Evolutionary conservation across 257 asterid genomes (phyloP), one percentile per base, ranked within the genome.

Genomic region (Pogostemon cablin): DNA sequence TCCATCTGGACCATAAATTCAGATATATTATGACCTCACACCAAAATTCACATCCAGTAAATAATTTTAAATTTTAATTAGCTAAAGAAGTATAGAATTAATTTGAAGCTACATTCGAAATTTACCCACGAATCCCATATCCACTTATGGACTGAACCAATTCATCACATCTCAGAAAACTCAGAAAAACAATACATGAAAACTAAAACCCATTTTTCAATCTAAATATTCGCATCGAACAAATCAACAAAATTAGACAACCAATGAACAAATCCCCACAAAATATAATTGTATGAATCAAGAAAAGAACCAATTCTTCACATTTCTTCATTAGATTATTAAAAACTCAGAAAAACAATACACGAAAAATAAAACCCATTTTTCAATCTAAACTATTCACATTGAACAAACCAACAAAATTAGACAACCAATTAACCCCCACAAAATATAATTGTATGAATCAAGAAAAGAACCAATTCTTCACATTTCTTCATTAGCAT

Each of bases 1-100:
- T 87, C 81, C 75, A 76, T 65, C 84, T 79, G 79, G 46, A 71
- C 52, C 53, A 67, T 6, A 37, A 55, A 69, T 4, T 3, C 50
- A 35, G 37, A 46, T 37, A 9, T 40, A 57, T 52, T 25, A 53
- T 8, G 4, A 37, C 9, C 71, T 15, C 54, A 65, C 60, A 15
- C 50, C 8, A 48, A 48, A 54, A 65, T 9, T 34, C 49, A 4
- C 64, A 69, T 52, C 57, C 57, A 68, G 7, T 37, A 25, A 17
- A 71, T n/a, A 3, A 57, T 34, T 25, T 25, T 25, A 25, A 25
- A 25, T 1, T 25, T 25, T 25, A 25, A 25, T 25, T 25, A 25
- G 32, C 32, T 25, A 25, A 25, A 25, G 32, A 25, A 25, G 32
- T 25, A 25, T 25, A 25, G 1, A 25, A 25, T 25, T 50, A 15